Evolutionary conservation across 495 filamentous ascomycete species (phyloP).

Genomic region (Lepraria neglecta): DNA sequence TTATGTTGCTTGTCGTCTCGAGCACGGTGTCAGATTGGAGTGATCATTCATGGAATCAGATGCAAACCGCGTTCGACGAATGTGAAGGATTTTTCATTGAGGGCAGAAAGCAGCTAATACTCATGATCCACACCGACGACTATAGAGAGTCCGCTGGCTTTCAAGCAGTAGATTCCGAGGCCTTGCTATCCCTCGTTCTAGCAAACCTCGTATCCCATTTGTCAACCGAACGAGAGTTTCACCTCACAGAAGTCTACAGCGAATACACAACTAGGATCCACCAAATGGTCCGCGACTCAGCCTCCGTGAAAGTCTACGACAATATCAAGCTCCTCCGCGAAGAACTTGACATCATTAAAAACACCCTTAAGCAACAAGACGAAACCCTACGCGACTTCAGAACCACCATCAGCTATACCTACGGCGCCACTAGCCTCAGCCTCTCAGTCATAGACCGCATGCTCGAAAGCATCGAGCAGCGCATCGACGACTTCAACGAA

Average conservation of each 20-base stretch:
- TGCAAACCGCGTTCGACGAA: slow-evolving; percentile 10
- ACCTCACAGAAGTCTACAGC: slow-evolving; percentile 34
- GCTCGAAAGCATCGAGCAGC: slow-evolving; percentile 12
- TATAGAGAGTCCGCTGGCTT: slow-evolving; percentile 33
- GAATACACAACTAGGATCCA: slow-evolving; percentile 32
- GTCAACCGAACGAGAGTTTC: slow-evolving; percentile 20
- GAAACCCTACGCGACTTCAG: slow-evolving; percentile 16
- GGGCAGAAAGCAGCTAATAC: slow-evolving; percentile 16
- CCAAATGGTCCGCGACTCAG: slow-evolving; percentile 4
- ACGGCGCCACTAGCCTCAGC: slow-evolving; percentile 16
- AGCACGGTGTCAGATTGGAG: slow-evolving; percentile 7
- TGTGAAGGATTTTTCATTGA: slow-evolving; percentile 9
- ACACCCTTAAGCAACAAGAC: slow-evolving; percentile 25
- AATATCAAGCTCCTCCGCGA: slow-evolving; percentile 34
- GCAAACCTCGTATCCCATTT: slow-evolving; percentile 30
- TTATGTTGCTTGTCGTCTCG: slow-evolving; percentile 15
- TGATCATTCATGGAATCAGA: slow-evolving; percentile 11
- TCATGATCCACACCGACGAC: slow-evolving; percentile 17
- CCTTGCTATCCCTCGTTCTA: slow-evolving; percentile 33
- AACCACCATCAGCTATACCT: slow-evolving; percentile 20
- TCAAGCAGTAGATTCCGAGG: slow-evolving; percentile 34
- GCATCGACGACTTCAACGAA: slow-evolving; percentile 19
- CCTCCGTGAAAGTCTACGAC: slow-evolving; percentile 31
- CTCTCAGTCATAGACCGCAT: slow-evolving; percentile 17
- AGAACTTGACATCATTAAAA: slow-evolving; percentile 35